Evolutionary conservation across 1,139 yeast genomes (phyloP), one percentile per base, ranked within the genome.

Genomic region (Pichia sp.): DNA sequence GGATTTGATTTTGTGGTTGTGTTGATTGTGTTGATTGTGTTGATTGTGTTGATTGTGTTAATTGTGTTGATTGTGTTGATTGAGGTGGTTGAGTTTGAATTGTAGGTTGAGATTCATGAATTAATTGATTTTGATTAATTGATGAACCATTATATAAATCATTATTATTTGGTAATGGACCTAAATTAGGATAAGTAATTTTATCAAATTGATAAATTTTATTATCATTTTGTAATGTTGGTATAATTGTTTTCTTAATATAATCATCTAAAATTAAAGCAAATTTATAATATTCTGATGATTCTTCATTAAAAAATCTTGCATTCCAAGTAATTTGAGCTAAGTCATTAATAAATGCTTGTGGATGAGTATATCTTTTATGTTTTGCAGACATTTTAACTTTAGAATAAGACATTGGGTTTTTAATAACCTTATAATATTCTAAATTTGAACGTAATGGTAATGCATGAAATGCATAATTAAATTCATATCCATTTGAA

Each of bases 251-350:
- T 4, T 74, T 73, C 49, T 66, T 69, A 41, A 89, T 63, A 61
- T 68, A 84, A 39, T 73, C 66, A 57, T 89, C 94, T 53, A 90
- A 65, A 28, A 81, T 71, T 20, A 75, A 70, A 0, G 97, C 96
- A 55, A 84, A 86, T 33, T 71, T 70, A 63, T 83, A 85, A 41
- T 84, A 82, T 16, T 70, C 69, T 0, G 90, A 79, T 16, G 74
- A 80, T 51, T 78, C 80, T 48, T 80, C 80, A 61, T 90, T 90
- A 64, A 82, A 90, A 40, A 82, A 76, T 51, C 87, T 76, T 2
- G 97, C 97, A 61, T 90, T 90, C 89, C 95, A 87, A 1, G 87
- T 76, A 40, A 90, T 84, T 62, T 86, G 92, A 0, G 83, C 87
- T 50, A 90, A 62, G 61, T 89, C 97, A 48, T 70, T 74, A 36